Percentiles rank a stretch among this genome's conserved stretches.
Evolutionary conservation across 306 rosid genomes (phyloP).

Genomic region (Rosa persica): DNA sequence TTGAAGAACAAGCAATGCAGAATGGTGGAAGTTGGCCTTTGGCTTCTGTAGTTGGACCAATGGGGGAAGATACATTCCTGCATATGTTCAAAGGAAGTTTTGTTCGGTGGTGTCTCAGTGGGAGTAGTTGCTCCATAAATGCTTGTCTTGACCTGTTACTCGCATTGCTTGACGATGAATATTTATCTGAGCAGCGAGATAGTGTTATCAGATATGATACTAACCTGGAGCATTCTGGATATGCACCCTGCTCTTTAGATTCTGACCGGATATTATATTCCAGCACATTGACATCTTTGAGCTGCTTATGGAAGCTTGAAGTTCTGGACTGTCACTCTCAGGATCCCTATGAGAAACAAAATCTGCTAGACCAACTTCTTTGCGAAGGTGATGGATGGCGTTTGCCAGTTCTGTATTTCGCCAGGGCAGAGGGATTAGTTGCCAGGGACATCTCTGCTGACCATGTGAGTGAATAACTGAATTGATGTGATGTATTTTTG

Average conservation of each 20-base stretch:
- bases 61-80: constrained; percentile 55
- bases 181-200: constrained; percentile 82
- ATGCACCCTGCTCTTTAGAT: constrained; percentile 39
- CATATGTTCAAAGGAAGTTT: constrained; percentile 66
- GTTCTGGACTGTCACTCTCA: constrained; percentile 53
- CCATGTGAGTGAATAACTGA: constrained; percentile 29
- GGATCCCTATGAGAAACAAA: constrained; percentile 60
- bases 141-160: constrained; percentile 78
- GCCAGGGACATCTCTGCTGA: constrained; percentile 18
- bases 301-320: constrained; percentile 77
- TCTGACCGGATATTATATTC: constrained; percentile 44
- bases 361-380: constrained; percentile 62
- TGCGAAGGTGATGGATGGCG: constrained; percentile 67
- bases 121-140: constrained; percentile 46
- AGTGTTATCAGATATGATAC: constrained; percentile 54
- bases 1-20: constrained; percentile 64
- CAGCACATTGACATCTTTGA: constrained; percentile 42
- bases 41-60: constrained; percentile 79
- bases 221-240: constrained; percentile 43
- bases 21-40: constrained; percentile 84
- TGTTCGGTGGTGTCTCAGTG: constrained; percentile 87
- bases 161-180: constrained; percentile 71
- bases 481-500: constrained; percentile 11
- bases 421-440: constrained; percentile 41
- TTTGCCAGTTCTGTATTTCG: constrained; percentile 48